Base-by-base conservation (phyloP, 345 rosid species). In the Heritiera littoralis region DNA sequence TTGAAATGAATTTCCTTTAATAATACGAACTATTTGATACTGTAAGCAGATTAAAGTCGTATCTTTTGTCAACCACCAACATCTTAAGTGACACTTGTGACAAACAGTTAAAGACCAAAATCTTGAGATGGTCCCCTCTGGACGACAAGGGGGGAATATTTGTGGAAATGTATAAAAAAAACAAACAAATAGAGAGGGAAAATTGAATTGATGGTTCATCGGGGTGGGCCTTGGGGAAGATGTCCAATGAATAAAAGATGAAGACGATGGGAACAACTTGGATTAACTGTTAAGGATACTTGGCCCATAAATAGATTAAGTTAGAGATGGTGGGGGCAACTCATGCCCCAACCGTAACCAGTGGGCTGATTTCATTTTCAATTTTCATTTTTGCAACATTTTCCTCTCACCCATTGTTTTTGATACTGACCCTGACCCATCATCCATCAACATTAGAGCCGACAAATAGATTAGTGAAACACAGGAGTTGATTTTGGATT, bases 291-390 rank as follows among this genome's bases (percentile, higher is more conserved):
- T 40, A 18, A 59, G 77, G 48, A 63, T 55, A 13, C 51, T 10
- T 67, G 81, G 60, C 40, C 77, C 72, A 32, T 79, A 20, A 10
- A 41, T 64, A 35, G 72, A 65, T 41, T 55, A 72, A 41, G 74
- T 49, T 59, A 32, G 13, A 77, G 80, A 73, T 23, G 81, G 82
- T 86, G 77, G 87, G 85, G 84, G 76, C 83, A 67, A 60, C 32
- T 75, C 84, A 84, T 85, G 78, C 83, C 85, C 85, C 88, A 84
- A 81, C 86, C 84, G 81, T 81, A 66, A 30, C 79, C 73, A 55
- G 83, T 81, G 81, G 85, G 40, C 80, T 77, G 38, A 59, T 77
- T 81, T 35, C 32, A 40, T 43, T 77, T 81, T 35, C 32, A 40
- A n/a, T 11, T 46, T 63, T 48, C 13, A 10, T 32, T 66, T 75